Conservation (phyloP, 2,329 filamentous ascomycete species). For the Fusarium nanum region DNA sequence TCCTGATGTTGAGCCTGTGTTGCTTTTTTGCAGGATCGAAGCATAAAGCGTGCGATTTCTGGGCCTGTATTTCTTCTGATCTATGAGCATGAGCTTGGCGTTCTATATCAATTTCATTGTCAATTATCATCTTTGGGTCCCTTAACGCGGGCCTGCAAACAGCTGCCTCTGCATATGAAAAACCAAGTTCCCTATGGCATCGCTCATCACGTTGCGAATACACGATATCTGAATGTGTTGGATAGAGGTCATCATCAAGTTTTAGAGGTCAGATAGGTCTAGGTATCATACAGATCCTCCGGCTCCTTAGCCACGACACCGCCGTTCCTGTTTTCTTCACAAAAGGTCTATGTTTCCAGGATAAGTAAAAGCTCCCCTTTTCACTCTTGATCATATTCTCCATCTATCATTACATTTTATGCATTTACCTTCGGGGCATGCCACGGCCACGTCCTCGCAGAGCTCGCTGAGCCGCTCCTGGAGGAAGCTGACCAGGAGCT, state of each 20-base stretch:
- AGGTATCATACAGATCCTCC: slow-evolving; percentile 54
- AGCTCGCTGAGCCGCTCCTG: slow-evolving; percentile 88
- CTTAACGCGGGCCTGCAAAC: background rate
- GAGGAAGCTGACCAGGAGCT: slow-evolving; percentile 80
- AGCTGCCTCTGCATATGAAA: background rate
- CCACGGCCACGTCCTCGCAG: slow-evolving; percentile 85
- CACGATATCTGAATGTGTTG: background rate
- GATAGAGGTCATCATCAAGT: slow-evolving; percentile 45
- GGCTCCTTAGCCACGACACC: slow-evolving; percentile 35
- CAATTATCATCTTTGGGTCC: background rate
- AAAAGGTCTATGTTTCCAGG: slow-evolving; percentile 36
- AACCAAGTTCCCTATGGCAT: too few relatives aligned
- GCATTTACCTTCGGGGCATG: slow-evolving; percentile 79
- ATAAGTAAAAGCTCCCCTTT: slow-evolving; percentile 25
- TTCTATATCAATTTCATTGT: background rate
- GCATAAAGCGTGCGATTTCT: slow-evolving; percentile 37
- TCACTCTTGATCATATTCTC: slow-evolving; percentile 35
- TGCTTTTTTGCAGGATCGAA: slow-evolving; percentile 1
- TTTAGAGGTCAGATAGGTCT: slow-evolving; percentile 45
- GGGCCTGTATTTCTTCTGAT: slow-evolving; percentile 8
- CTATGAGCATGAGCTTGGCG: slow-evolving; percentile 17
- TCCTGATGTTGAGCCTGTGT: background rate
- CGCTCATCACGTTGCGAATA: background rate
- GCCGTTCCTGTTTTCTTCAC: slow-evolving; percentile 12
- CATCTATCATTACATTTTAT: slow-evolving; percentile 35